Base-by-base conservation (phyloP, 179 eudicot genomes). In the Vitellaria paradoxa region DNA sequence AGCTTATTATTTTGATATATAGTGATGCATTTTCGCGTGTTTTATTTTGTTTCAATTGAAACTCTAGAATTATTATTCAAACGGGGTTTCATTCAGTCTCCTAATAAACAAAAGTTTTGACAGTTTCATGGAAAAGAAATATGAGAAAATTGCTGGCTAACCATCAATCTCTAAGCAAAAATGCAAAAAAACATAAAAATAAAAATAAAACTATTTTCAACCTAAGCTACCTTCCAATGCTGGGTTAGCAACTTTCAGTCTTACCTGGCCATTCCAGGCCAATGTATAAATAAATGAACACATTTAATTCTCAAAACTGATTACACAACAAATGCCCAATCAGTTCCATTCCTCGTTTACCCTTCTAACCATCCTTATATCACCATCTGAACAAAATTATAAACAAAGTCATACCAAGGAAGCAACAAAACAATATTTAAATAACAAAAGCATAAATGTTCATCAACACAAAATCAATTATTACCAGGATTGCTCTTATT, bases 401-500 rank as follows among this genome's bases (percentile, higher is more conserved):
- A 15, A 9, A 47, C 10, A 73, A 45, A 9, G 7, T 18, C 10
- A 64, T 15, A 12, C 49, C 65, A 47, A 40, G 2, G 30, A 73
- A 73, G 50, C 63, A 24, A 12, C 60, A 63, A 65, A 8, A 3
- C 14, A 71, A 53, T 45, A n/a, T 24, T 37, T 14, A 1, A 24
- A 49, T 13, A 47, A 8, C 53, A 9, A 62, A 62, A n/a, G 57
- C 63, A 15, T 7, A 2, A 9, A 24, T 6, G n/a, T 18, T 47
- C 52, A 47, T 47, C 52, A 47, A 47, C 52, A 47, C 9, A 47
- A 9, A 47, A 47, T 47, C 7, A 47, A 4, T 11, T 24, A 68
- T 68, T 77, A 77, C 80, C 80, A 46, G 80, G 40, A 57, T 26
- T 9, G 20, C 37, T 30, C 37, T 55, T 64, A 17, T 75, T 17